Evolutionary conservation across 1,139 yeast species (phyloP).

Genomic region (Suhomyces coccinellae): DNA sequence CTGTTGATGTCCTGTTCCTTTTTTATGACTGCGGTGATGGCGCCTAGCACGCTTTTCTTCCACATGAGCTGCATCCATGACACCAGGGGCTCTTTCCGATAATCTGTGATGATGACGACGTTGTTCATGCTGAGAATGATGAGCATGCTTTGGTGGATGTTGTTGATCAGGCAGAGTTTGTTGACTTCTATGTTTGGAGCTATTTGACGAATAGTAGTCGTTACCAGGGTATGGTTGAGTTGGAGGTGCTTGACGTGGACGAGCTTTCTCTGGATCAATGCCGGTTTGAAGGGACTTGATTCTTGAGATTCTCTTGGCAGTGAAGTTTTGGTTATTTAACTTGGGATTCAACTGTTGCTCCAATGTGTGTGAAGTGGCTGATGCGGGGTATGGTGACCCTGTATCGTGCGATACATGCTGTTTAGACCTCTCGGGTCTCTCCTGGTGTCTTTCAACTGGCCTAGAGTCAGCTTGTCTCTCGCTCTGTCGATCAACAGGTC

Average conservation of each 20-base stretch:
- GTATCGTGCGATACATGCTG: constrained; percentile 1
- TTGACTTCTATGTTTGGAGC: constrained; percentile 5
- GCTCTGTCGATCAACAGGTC: not conserved
- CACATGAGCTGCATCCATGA: not conserved
- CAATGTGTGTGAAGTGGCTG: constrained; percentile 18
- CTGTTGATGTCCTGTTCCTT: constrained; percentile 10
- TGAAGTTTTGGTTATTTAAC: constrained; percentile 11
- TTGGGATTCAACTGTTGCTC: constrained; percentile 16
- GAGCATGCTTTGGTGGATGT: constrained; percentile 4
- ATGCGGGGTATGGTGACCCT: constrained; percentile 26
- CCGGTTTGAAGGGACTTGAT: constrained; percentile 14
- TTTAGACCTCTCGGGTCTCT: not conserved
- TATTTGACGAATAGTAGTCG: constrained; percentile 1
- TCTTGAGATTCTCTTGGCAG: constrained; percentile 15
- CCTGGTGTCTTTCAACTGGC: not conserved
- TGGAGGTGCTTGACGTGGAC: constrained; percentile 16
- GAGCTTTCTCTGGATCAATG: constrained; percentile 10
- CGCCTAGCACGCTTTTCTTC: constrained; percentile 13
- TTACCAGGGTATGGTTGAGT: constrained; percentile 9
- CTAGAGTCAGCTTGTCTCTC: not conserved
- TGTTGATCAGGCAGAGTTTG: constrained; percentile 6
- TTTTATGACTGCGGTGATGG: constrained; percentile 18
- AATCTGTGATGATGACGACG: constrained; percentile 7
- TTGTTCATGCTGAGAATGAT: not conserved
- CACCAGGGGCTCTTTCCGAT: constrained; percentile 6